phyloP scores from a whole-genome alignment of 345 rosid genomes.

The Eucalyptus sideroxylon region DNA sequence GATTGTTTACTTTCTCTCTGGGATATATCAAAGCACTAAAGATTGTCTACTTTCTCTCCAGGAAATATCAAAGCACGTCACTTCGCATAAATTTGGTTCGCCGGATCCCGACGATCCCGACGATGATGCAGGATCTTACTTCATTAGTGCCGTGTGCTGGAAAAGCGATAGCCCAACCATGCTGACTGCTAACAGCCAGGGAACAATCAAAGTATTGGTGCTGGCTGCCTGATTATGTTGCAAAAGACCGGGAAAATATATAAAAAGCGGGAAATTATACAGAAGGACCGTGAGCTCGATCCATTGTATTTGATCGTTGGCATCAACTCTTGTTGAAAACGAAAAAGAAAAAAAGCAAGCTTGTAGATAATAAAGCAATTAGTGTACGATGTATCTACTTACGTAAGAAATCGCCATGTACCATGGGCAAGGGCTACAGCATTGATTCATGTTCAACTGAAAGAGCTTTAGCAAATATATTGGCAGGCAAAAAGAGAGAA shows the following conservation, averaged over 20 bases:
- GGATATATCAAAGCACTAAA: slow-evolving; percentile 66
- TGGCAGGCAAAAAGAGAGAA: background rate
- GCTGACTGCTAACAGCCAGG: slow-evolving; percentile 94
- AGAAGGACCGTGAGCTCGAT: background rate
- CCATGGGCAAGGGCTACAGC: background rate
- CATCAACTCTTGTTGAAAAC: background rate
- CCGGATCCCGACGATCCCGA: slow-evolving; percentile 76
- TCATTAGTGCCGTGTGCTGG: slow-evolving; percentile 98
- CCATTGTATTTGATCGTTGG: background rate
- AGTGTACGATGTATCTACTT: background rate
- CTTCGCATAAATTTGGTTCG: slow-evolving; percentile 86
- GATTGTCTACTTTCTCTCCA: slow-evolving; percentile 7
- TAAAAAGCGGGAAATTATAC: background rate
- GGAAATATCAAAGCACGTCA: slow-evolving; percentile 83
- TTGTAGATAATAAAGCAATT: background rate
- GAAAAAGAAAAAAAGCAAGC: background rate
- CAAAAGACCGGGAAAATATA: background rate
- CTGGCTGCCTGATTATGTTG: slow-evolving; percentile 47
- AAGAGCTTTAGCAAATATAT: background rate
- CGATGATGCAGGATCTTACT: slow-evolving; percentile 78
- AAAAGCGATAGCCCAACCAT: slow-evolving; percentile 93
- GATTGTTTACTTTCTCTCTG: slow-evolving; percentile 6
- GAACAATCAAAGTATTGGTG: slow-evolving; percentile 87
- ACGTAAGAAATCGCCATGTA: background rate
- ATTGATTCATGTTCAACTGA: background rate